These are phyloP conservation scores for Sarocladiaceae sp. DNA, from an alignment of 2,329 filamentous ascomycete genomes.

Conservation along the genomic window DNA sequence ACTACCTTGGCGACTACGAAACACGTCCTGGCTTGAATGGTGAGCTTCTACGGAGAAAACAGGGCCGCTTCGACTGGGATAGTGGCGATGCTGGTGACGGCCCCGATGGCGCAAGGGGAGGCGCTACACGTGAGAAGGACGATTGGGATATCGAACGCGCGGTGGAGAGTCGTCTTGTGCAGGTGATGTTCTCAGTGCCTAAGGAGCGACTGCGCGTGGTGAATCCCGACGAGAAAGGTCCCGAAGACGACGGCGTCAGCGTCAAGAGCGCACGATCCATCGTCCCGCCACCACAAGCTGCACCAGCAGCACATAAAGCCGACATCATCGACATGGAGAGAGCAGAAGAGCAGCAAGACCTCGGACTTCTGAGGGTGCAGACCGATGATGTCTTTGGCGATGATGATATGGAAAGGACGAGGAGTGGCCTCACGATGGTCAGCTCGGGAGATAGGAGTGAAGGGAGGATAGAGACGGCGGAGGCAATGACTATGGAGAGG, in stretches of 20 bases:
- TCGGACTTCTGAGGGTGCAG: conserved; percentile 11
- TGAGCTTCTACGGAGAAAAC: conserved; percentile 49
- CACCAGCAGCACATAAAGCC: conserved; percentile 23
- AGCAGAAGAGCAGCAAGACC: neutral
- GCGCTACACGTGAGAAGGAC: conserved; percentile 44
- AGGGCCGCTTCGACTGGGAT: conserved; percentile 53
- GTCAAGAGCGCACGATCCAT: conserved; percentile 7
- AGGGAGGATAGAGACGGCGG: conserved; percentile 36
- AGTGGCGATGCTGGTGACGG: conserved; percentile 21
- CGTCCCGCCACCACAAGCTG: neutral
- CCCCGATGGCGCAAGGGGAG: conserved; percentile 22
- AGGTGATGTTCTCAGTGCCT: conserved; percentile 91
- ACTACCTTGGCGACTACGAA: conserved; percentile 39
- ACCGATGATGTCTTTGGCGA: conserved; percentile 7
- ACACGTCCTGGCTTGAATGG: conserved; percentile 32
- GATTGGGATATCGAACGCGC: conserved; percentile 77
- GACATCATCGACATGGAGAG: conserved; percentile 36
- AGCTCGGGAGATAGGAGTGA: conserved; percentile 27
- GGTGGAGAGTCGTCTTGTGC: conserved; percentile 66
- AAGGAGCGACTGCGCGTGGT: conserved; percentile 85
- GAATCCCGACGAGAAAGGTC: conserved; percentile 60
- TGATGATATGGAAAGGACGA: conserved; percentile 9
- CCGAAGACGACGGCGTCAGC: conserved; percentile 21
- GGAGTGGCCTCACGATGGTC: conserved; percentile 16
- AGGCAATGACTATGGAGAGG: conserved; percentile 38